These are phyloP conservation scores for Colletotrichum sp. DNA, from an alignment of 2,329 filamentous ascomycete species.

Conservation along the genomic window DNA sequence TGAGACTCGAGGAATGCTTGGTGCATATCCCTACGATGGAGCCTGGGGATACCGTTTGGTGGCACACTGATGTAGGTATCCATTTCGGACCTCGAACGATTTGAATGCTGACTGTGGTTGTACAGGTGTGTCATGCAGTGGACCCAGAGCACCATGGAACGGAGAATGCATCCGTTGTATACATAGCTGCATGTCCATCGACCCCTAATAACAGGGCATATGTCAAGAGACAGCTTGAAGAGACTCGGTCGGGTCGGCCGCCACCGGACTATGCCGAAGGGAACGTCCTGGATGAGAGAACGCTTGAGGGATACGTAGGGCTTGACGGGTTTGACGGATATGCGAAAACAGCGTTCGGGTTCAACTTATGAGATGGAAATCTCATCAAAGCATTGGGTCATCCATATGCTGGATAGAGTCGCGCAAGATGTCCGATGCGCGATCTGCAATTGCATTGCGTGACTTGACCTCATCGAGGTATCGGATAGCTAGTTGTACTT, in stretches of 20 bases:
- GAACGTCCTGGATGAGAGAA: conserved; percentile 26
- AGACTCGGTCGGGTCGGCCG: conserved; percentile 43
- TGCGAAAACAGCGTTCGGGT: conserved; percentile 9
- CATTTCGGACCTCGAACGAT: not conserved
- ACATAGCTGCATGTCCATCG: conserved; percentile 40
- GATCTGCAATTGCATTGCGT: conserved; percentile 1
- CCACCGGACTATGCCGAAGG: conserved; percentile 47
- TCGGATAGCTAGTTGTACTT: not conserved
- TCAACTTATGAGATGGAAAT: not conserved
- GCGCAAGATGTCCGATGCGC: not conserved
- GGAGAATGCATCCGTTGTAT: conserved; percentile 36
- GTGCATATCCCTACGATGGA: conserved; percentile 40
- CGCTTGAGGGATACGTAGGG: conserved; percentile 5
- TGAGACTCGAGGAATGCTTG: conserved; percentile 40
- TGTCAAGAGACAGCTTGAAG: conserved; percentile 24
- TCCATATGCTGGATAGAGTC: not conserved
- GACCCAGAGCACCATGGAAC: conserved; percentile 40
- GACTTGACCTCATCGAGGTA: conserved; percentile 10
- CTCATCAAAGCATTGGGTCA: not conserved
- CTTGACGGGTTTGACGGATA: not conserved
- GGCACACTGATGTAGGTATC: conserved; percentile 41
- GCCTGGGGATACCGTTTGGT: conserved; percentile 46
- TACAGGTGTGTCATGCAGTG: conserved; percentile 41
- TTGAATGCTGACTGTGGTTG: not conserved
- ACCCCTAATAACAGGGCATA: conserved; percentile 30